Percentiles rank a stretch among this genome's conserved stretches.
Evolutionary conservation across 257 asterid species (phyloP).

Genomic region (Salvia splendens): DNA sequence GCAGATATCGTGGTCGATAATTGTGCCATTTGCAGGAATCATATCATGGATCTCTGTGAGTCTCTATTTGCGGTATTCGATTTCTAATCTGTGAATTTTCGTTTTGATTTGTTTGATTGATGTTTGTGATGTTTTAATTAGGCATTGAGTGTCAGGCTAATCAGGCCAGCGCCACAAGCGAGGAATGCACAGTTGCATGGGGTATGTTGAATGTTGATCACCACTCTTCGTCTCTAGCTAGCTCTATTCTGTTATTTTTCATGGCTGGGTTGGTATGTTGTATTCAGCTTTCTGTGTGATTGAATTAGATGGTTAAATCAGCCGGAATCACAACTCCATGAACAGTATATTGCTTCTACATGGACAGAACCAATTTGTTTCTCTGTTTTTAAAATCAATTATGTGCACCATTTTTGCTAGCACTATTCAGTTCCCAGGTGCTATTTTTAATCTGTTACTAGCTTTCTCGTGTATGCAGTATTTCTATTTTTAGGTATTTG

Average conservation of each 20-base stretch:
- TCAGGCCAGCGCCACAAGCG: slow-evolving; percentile 98
- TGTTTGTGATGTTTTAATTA: slow-evolving; percentile 31
- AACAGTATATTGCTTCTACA: too few species aligned
- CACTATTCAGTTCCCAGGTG: too few species aligned
- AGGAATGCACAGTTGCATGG: slow-evolving; percentile 99
- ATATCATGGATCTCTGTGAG: slow-evolving; percentile 98
- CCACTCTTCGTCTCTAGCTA: not conserved
- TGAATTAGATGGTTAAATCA: too few species aligned
- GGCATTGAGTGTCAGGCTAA: slow-evolving; percentile 99
- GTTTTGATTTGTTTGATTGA: not conserved
- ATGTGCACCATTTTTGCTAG: too few species aligned
- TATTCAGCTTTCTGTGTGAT: too few species aligned
- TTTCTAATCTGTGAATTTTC: not conserved
- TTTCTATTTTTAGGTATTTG: too few species aligned
- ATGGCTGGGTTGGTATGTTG: too few species aligned
- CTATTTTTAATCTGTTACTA: too few species aligned
- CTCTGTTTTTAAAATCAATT: too few species aligned
- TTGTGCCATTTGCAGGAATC: slow-evolving; percentile 95
- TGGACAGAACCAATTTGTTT: too few species aligned
- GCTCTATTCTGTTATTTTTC: not conserved
- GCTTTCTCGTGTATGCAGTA: too few species aligned
- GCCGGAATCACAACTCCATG: too few species aligned
- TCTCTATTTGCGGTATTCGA: slow-evolving; percentile 2
- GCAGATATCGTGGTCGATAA: slow-evolving; percentile 95
- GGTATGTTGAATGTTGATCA: slow-evolving; percentile 49